phyloP scores from a whole-genome alignment of 2,329 filamentous ascomycete genomes.

The Ceratocystis smalleyi region DNA sequence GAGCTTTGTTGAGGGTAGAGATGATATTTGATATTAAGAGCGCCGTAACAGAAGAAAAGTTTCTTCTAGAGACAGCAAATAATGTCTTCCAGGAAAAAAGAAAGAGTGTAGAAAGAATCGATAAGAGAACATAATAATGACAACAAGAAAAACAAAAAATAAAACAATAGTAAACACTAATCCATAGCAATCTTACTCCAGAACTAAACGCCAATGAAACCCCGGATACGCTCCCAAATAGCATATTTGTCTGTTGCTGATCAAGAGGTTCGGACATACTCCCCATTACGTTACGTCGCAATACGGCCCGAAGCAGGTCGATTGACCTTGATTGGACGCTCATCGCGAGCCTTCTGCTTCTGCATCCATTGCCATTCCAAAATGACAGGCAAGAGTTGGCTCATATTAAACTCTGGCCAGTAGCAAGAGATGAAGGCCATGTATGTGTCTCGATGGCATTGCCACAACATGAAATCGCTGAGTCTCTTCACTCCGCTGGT shows the following conservation, averaged over 20 bases:
- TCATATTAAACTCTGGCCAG: constrained; percentile 93
- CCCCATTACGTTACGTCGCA: constrained; percentile 4
- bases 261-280: neutral
- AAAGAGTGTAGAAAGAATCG: neutral
- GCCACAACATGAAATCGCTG: constrained; percentile 98
- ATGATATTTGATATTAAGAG: too few species aligned
- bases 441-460: constrained; percentile 82
- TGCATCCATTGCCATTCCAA: constrained; percentile 71
- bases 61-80: neutral
- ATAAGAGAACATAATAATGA: neutral
- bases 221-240: neutral
- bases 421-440: constrained; percentile 83
- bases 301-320: constrained; percentile 17
- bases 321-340: constrained; percentile 27
- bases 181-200: neutral
- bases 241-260: neutral
- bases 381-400: constrained; percentile 81
- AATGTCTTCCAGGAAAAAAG: neutral
- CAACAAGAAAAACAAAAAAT: neutral
- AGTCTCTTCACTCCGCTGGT: constrained; percentile 86
- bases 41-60: too few species aligned
- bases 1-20: too few species aligned
- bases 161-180: neutral
- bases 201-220: constrained; percentile 1
- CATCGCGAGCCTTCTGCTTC: constrained; percentile 41